A percentile compares a stretch with the other conserved stretches of the same genome.
Evolutionary conservation across 1,139 yeast species (phyloP).

Genomic region (Arxiozyma bovina): DNA sequence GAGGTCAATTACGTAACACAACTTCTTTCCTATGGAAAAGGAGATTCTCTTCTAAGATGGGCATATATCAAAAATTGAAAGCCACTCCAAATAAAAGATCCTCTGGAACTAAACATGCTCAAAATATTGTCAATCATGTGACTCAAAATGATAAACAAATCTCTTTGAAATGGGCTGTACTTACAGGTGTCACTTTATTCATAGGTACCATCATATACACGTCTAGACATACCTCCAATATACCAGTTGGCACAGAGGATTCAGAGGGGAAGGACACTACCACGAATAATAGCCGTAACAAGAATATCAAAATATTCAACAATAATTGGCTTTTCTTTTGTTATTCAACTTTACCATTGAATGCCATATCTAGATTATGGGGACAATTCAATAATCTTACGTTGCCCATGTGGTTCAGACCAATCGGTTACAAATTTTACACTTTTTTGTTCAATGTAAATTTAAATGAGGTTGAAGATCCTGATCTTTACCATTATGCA

Average conservation of each 20-base stretch:
- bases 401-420: conserved; percentile 82
- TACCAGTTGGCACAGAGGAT: conserved; percentile 10
- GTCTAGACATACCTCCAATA: conserved; percentile 1
- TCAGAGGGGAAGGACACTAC: conserved; percentile 27
- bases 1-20: conserved; percentile 21
- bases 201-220: conserved; percentile 22
- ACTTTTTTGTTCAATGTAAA: conserved; percentile 80
- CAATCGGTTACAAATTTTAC: conserved; percentile 72
- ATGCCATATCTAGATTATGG: conserved; percentile 89
- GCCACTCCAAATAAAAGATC: conserved; percentile 7
- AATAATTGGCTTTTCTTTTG: conserved; percentile 85
- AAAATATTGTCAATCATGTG: background rate
- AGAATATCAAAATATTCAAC: conserved; percentile 24
- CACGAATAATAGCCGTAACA: conserved; percentile 4
- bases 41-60: conserved; percentile 15
- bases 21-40: conserved; percentile 22
- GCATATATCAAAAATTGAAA: conserved; percentile 1
- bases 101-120: conserved; percentile 4
- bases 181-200: conserved; percentile 27
- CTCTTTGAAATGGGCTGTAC: conserved; percentile 40
- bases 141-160: conserved; percentile 4
- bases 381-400: conserved; percentile 79
- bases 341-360: conserved; percentile 83
- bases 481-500: conserved; percentile 61
- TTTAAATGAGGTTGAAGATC: conserved; percentile 79